Base-by-base conservation (phyloP, 225 moss, liverwort and hornwort species). In the Bryum argenteum region DNA sequence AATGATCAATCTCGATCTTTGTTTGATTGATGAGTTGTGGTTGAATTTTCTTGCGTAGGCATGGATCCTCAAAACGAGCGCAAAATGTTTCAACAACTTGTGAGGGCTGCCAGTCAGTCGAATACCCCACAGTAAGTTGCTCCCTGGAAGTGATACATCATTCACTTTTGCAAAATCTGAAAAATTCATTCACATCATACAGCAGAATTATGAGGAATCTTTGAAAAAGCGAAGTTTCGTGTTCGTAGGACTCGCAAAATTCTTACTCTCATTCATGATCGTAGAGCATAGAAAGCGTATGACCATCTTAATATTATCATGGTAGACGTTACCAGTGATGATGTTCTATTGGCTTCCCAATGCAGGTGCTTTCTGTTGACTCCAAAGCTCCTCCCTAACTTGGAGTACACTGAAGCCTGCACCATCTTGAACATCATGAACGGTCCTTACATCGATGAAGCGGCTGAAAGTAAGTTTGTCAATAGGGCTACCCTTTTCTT, bases 41-140 rank as follows among this genome's bases (percentile, higher is more conserved):
- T 28, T 28, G 28, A 5, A 33, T 33, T 33, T 37, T 26, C 42
- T 75, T 69, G 69, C n/a, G n/a, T 70, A 96, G 97, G 97, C 63
- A 97, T 97, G 97, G 97, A 97, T 74, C 97, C 94, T 51, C 87
- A 83, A 19, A 97, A 97, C 40, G 97, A 97, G 74, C 86, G 97
- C 19, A 97, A 97, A 79, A 97, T 97, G 97, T 97, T 97, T 72
- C 91, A 93, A 71, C 96, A 97, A 79, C 93, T 97, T 65, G 96
- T 97, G 26, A 87, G 93, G 58, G 97, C 97, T 68, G 89, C 97
- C 33, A 98, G 97, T 80, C 94, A 92, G 67, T 76, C 82, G 23
- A 92, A 94, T 72, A 98, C 97, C n/a, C 94, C 97, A 28, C 96
- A 97, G 96, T 96, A 85, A 55, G 82, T 41, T 65, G 38, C 71